Evolutionary conservation across 768 basidiomycete species (phyloP).

Genomic region (Chlorophyllum brunneum): DNA sequence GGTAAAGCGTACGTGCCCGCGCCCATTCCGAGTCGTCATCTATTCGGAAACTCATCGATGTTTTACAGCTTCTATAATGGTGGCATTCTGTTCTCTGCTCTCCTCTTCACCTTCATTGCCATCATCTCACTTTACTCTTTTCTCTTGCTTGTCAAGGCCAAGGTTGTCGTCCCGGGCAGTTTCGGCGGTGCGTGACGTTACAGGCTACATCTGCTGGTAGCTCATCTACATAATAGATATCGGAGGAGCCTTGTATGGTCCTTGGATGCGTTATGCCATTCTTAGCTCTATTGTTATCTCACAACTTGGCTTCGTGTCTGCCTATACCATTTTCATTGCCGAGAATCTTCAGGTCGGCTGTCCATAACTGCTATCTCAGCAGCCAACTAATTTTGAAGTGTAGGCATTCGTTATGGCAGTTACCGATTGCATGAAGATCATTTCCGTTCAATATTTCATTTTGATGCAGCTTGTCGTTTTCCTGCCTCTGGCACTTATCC

Average conservation of each 20-base stretch:
- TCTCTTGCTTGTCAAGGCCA: conserved; percentile 83
- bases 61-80: conserved; percentile 84
- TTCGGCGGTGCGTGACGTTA: conserved; percentile 69
- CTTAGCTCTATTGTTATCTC: conserved; percentile 85
- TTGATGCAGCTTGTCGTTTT: conserved; percentile 81
- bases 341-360: conserved; percentile 66
- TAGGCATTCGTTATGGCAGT: conserved; percentile 82
- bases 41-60: not conserved
- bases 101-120: conserved; percentile 79
- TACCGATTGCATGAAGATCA: conserved; percentile 63
- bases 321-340: conserved; percentile 95
- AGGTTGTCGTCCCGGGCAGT: conserved; percentile 85
- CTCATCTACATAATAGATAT: conserved; percentile 56
- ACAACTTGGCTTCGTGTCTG: conserved; percentile 83
- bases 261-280: conserved; percentile 90
- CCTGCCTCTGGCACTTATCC: conserved; percentile 83
- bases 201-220: not conserved
- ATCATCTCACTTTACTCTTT: conserved; percentile 89
- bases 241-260: conserved; percentile 87
- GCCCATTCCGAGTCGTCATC: not conserved
- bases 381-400: not conserved
- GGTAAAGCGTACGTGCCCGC: conserved; percentile 74
- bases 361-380: not conserved
- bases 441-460: conserved; percentile 80
- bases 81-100: conserved; percentile 82